These are phyloP conservation scores for Drechslera avenae DNA, from an alignment of 2,329 filamentous ascomycete genomes.

Conservation along the genomic window DNA sequence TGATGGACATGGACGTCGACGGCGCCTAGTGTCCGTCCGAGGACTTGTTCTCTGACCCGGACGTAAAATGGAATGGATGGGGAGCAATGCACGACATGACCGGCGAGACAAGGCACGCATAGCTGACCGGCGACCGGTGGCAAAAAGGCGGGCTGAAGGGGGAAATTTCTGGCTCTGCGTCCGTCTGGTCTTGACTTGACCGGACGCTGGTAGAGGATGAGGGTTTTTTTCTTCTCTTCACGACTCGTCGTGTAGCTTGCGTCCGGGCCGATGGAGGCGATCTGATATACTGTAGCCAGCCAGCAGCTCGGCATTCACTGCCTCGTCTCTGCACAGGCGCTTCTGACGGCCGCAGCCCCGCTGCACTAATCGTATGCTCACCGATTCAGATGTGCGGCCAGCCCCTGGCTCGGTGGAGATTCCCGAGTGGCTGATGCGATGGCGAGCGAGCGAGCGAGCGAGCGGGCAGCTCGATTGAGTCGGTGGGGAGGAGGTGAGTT, in stretches of 20 bases:
- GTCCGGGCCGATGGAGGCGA: slow-evolving; percentile 15
- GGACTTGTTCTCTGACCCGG: not conserved
- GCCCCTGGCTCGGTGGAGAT: slow-evolving; percentile 17
- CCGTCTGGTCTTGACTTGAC: too few relatives aligned
- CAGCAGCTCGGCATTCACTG: slow-evolving; percentile 3
- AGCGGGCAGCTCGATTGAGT: not conserved
- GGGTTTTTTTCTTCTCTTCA: too few relatives aligned
- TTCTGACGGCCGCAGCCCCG: slow-evolving; percentile 19
- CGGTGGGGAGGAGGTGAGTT: not conserved
- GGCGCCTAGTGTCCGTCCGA: too few relatives aligned
- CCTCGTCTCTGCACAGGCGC: slow-evolving; percentile 6
- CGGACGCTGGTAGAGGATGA: too few relatives aligned
- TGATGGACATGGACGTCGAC: not conserved
- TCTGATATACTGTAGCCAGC: not conserved
- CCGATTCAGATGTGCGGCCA: slow-evolving; percentile 22
- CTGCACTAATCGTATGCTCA: slow-evolving; percentile 20
- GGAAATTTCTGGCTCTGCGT: too few relatives aligned
- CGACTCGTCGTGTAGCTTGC: too few relatives aligned
- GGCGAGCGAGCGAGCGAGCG: too few relatives aligned
- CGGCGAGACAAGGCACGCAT: too few relatives aligned
- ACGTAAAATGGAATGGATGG: too few relatives aligned
- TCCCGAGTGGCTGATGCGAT: slow-evolving; percentile 17
- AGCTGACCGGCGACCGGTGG: not conserved
- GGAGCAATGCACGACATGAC: too few relatives aligned
- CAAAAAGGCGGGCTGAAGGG: slow-evolving; percentile 8